Base-by-base conservation (phyloP, 1,139 yeast genomes). In the Geotrichum restrictum region DNA sequence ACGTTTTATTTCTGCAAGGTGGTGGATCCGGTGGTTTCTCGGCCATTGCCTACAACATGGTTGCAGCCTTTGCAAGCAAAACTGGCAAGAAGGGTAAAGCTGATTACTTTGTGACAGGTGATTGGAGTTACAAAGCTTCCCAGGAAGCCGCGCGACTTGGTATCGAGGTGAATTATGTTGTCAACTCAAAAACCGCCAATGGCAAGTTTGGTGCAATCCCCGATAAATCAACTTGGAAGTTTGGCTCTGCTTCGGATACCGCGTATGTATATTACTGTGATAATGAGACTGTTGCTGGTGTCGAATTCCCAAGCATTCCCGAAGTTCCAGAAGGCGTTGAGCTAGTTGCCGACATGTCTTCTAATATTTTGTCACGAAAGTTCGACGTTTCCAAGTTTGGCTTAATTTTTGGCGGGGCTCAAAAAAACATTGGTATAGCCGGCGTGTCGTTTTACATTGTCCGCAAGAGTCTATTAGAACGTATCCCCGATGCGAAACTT, bases 21-120 rank as follows among this genome's bases (percentile, higher is more conserved):
- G 98, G 98, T 57, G 98, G 98, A 57, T 91, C 98, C 49, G 85
- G 89, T 39, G 98, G 96, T 4, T 93, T 93, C 64, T 86, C 98
- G 5, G 81, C 95, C 7, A 78, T 88, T 54, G 91, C 88, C 14
- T 82, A 93, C 63, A 93, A 93, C 68, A 70, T 93, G 72, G 70
- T 85, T 57, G 95, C 96, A 32, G 76, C 85, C 41, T 80, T 79
- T 67, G 88, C 87, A 46, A 77, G 77, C 60, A 83, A 76, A 64
- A 77, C 83, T 24, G 69, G 69, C 39, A 80, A 79, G 62, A 76
- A 74, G 56, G 96, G 95, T 47, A 83, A 79, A 58, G 95, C 87
- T 48, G 95, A 93, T 47, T 93, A 93, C 70, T 81, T 89, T 34
- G 80, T 93, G 53, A 88, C 97, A 38, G 98, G 98, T 45, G 75